Evolutionary conservation across 192 early-diverging fungal species (phyloP).

Genomic region (Coemansia sp.): DNA sequence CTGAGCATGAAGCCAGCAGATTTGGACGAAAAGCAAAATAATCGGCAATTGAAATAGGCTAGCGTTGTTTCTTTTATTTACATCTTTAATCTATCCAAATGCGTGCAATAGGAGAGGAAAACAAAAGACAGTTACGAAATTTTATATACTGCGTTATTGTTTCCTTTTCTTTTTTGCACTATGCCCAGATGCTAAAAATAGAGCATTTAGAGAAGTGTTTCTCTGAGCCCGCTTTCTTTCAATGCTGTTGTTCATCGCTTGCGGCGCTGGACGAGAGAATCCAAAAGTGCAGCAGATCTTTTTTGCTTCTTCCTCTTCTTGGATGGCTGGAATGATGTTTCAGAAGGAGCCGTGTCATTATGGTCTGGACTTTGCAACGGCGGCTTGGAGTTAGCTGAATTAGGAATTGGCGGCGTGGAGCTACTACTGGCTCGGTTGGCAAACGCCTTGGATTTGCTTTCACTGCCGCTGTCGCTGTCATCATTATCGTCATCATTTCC

Average conservation of each 20-base stretch:
- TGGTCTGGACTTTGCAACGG: neutral
- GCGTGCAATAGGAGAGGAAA: too few species aligned
- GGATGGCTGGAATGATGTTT: neutral
- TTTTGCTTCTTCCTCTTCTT: conserved; percentile 36
- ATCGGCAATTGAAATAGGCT: too few species aligned
- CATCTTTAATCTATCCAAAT: too few species aligned
- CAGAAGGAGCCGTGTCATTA: neutral
- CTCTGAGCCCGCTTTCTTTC: neutral
- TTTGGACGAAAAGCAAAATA: too few species aligned
- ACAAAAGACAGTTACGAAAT: too few species aligned
- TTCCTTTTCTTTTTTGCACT: neutral
- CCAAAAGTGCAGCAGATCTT: conserved; percentile 22
- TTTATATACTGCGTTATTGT: too few species aligned
- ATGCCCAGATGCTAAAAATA: conserved; percentile 4
- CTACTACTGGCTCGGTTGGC: neutral
- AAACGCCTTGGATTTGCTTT: conserved; percentile 7
- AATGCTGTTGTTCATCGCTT: conserved; percentile 6
- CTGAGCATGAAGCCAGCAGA: too few species aligned
- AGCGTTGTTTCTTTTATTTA: too few species aligned
- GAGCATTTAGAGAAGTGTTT: neutral
- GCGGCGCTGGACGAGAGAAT: conserved; percentile 33
- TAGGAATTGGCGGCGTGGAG: neutral
- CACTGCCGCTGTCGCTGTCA: conserved; percentile 8
- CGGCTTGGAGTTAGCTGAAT: neutral
- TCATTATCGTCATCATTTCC: conserved; percentile 17